These are phyloP conservation scores for Lactarius evosmus DNA, from an alignment of 768 basidiomycete species.

Conservation along the genomic window DNA sequence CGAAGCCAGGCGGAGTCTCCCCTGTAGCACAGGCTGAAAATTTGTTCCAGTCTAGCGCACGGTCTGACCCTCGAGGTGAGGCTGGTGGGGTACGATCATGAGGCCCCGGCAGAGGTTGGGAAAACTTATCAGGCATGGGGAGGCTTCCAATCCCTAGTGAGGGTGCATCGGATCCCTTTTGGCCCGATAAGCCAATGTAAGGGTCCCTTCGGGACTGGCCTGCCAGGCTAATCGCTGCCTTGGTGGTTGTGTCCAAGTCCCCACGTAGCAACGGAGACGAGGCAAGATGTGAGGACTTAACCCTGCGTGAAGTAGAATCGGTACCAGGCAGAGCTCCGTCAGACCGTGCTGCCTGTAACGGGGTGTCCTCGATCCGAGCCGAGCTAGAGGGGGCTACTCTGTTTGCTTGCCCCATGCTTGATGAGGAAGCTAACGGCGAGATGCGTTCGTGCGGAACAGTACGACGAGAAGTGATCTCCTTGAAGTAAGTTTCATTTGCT, in stretches of 20 bases:
- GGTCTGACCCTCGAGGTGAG: background rate
- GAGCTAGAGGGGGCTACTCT: background rate
- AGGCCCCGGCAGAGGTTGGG: background rate
- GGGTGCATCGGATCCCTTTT: background rate
- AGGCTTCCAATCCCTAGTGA: background rate
- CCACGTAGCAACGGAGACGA: background rate
- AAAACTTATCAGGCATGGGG: background rate
- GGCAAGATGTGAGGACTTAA: background rate
- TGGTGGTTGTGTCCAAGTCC: background rate
- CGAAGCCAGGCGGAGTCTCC: background rate
- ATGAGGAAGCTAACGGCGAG: background rate
- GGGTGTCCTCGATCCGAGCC: background rate
- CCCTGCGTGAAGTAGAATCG: background rate
- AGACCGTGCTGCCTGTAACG: background rate
- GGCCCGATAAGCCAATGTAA: background rate
- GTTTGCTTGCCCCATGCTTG: background rate
- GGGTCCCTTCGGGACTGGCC: background rate
- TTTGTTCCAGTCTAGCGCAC: background rate
- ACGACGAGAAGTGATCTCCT: background rate
- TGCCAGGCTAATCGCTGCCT: background rate
- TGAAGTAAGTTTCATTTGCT: constrained; percentile 11
- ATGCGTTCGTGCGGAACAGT: background rate
- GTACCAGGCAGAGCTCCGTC: background rate
- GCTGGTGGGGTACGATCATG: background rate
- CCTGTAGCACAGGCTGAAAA: background rate